Base-by-base conservation (phyloP, 306 rosid genomes). In the Vicia villosa region DNA sequence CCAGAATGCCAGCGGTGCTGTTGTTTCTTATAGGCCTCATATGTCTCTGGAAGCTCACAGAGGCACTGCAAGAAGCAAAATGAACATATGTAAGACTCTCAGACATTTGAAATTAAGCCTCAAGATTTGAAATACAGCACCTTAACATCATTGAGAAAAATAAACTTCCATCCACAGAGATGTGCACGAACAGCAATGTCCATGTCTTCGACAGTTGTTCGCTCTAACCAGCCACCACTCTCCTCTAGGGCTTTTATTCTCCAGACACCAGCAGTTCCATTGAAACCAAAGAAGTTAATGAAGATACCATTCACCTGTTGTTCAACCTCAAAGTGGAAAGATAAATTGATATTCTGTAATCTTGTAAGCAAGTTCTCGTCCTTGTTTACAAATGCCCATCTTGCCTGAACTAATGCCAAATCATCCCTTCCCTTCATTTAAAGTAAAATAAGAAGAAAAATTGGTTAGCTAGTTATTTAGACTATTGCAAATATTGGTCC, bases 1-100 rank as follows among this genome's bases (percentile, higher is more conserved):
- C 99, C 99, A 3, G 99, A 94, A 94, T 94, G 99, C 99, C 99
- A 94, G 49, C 96, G 97, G 69, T 94, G 95, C 65, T 94, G 99
- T 83, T 94, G 99, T 74, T 94, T 91, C 78, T 90, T 94, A 84
- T 94, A 91, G 17, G 99, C 99, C 70, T 89, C 97, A 15, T 88
- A 94, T 72, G 99, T 88, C 89, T 94, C 99, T 9, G 97, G 99
- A 78, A 94, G 99, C 76, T 94, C 97, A 83, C 99, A 94, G 67
- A 91, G 97, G 86, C 99, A 90, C 99, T 94, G 88, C 75, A 77
- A 81, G 50, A 61, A 77, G 72, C 24, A 59, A 55, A 47, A 70
- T 43, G 71, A 34, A 57, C 69, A 82, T 55, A 82, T 50, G 73
- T 81, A 73, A 80, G 80, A 75, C 43, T 41, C 40, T 45, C 9